phyloP scores from a whole-genome alignment of 345 rosid species.

The Eucalyptus erythrocorys region DNA sequence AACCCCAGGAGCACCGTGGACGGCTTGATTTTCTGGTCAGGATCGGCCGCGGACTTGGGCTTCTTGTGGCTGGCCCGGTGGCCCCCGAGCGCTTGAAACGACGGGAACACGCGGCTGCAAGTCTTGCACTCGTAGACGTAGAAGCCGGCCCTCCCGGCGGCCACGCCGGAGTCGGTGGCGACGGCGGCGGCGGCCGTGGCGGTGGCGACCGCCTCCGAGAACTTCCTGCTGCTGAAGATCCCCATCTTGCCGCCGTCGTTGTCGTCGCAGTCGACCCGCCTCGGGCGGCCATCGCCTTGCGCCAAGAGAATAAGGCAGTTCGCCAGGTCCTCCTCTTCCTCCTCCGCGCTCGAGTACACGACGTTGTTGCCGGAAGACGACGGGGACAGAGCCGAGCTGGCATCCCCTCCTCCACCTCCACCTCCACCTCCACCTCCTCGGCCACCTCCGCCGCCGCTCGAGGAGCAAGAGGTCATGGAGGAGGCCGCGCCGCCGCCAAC shows the following conservation, averaged over 20 bases:
- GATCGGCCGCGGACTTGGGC: constrained; percentile 8
- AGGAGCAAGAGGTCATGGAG: constrained; percentile 29
- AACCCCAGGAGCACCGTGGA: not conserved
- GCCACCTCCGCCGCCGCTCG: constrained; percentile 18
- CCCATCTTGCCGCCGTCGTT: not conserved
- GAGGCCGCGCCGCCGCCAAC: not conserved
- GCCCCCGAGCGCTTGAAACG: constrained; percentile 96
- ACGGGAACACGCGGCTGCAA: constrained; percentile 72
- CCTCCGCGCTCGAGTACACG: constrained; percentile 25
- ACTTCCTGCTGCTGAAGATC: constrained; percentile 10
- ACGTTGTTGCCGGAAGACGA: not conserved
- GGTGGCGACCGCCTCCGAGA: constrained; percentile 5
- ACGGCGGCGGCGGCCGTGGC: not conserved
- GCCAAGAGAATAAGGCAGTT: constrained; percentile 82
- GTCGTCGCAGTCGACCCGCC: not conserved
- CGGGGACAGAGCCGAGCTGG: not conserved
- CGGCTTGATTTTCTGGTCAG: not conserved
- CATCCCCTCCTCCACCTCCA: not conserved
- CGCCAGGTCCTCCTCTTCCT: constrained; percentile 92
- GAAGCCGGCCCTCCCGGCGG: constrained; percentile 21
- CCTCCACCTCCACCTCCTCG: not conserved
- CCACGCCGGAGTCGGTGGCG: not conserved
- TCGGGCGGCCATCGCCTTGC: constrained; percentile 22
- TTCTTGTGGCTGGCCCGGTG: constrained; percentile 96
- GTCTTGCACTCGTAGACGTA: constrained; percentile 86